phyloP scores from a whole-genome alignment of 306 rosid species.

The Dryas alaskensis region DNA sequence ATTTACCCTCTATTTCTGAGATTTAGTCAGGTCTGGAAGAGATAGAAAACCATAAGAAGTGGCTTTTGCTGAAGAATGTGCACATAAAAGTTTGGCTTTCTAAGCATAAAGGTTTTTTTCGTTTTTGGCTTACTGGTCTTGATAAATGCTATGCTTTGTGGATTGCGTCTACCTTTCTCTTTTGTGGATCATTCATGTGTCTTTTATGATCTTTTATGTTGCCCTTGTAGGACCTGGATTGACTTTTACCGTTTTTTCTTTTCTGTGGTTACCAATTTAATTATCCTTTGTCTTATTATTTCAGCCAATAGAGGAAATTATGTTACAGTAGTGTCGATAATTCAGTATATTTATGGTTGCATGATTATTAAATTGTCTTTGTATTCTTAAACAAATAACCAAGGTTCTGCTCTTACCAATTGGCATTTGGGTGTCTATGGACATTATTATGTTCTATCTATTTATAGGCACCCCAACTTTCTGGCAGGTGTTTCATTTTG shows the following conservation, averaged over 20 bases:
- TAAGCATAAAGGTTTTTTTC: conserved; percentile 71
- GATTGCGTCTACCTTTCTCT: conserved; percentile 1
- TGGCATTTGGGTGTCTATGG: conserved; percentile 3
- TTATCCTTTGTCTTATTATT: background rate
- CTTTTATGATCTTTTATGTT: background rate
- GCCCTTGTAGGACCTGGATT: background rate
- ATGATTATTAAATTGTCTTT: background rate
- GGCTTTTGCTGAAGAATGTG: conserved; percentile 67
- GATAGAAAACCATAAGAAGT: conserved; percentile 74
- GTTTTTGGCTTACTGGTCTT: conserved; percentile 9
- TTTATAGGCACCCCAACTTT: conserved; percentile 10
- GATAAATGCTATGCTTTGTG: conserved; percentile 11
- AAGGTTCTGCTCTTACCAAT: conserved; percentile 2
- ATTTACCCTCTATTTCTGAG: conserved; percentile 60
- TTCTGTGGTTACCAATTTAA: background rate
- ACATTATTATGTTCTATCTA: background rate
- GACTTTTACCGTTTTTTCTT: background rate
- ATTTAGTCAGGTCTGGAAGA: conserved; percentile 88
- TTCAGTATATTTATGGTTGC: background rate
- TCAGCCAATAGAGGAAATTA: background rate
- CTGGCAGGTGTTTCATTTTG: conserved; percentile 83
- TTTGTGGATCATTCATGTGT: background rate
- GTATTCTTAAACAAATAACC: background rate
- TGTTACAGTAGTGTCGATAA: background rate
- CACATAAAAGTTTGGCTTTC: conserved; percentile 68